Evolutionary conservation across 2,329 filamentous ascomycete species (phyloP).

Genomic region (Penicillium sp.): DNA sequence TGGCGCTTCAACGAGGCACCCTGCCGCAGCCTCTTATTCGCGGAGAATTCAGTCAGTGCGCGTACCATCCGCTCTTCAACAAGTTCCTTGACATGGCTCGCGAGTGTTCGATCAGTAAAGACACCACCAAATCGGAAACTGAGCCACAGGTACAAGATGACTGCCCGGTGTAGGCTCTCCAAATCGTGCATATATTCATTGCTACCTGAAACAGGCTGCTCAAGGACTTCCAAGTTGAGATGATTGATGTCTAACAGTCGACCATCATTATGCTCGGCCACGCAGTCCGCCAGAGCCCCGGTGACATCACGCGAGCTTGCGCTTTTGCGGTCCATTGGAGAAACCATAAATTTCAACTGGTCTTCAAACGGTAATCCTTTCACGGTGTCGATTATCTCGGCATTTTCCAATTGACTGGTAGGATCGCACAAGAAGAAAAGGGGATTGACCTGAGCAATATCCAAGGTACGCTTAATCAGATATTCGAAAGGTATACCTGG

Average conservation of each 20-base stretch:
- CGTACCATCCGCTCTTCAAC: constrained; percentile 74
- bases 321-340: constrained; percentile 64
- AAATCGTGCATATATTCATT: constrained; percentile 64
- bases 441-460: constrained; percentile 62
- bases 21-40: constrained; percentile 42
- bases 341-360: constrained; percentile 70
- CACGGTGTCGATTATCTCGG: constrained; percentile 72
- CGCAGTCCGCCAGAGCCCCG: constrained; percentile 64
- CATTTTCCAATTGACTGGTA: constrained; percentile 62
- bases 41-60: constrained; percentile 58
- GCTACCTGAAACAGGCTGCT: constrained; percentile 49
- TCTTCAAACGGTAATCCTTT: constrained; percentile 68
- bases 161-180: constrained; percentile 74
- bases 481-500: constrained; percentile 77
- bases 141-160: constrained; percentile 90
- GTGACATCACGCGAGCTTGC: constrained; percentile 48
- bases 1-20: constrained; percentile 40
- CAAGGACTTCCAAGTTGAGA: constrained; percentile 72
- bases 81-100: constrained; percentile 73
- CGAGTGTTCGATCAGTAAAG: constrained; percentile 72
- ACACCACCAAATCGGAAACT: constrained; percentile 83
- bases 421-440: constrained; percentile 70
- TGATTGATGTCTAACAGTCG: constrained; percentile 68
- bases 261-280: constrained; percentile 67
- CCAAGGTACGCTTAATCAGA: constrained; percentile 71